Evolutionary conservation across 179 eudicot genomes (phyloP).

Genomic region (Spergularia azorica): DNA sequence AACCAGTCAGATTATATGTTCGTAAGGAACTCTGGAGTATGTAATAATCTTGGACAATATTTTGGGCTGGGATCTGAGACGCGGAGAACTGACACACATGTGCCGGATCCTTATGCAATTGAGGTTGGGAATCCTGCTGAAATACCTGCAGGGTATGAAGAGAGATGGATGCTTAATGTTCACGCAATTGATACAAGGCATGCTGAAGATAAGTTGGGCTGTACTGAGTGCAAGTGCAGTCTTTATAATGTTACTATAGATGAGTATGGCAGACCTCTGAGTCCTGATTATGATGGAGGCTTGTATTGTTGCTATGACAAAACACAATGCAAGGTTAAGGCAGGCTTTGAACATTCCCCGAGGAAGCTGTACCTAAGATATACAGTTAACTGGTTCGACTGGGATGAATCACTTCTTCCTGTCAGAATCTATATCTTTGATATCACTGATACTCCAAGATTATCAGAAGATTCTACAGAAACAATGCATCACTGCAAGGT

Average conservation of each 20-base stretch:
- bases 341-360: conserved; percentile 41
- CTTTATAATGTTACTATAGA: conserved; percentile 61
- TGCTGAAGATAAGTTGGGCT: conserved; percentile 56
- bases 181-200: conserved; percentile 85
- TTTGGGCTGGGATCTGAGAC: conserved; percentile 82
- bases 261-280: conserved; percentile 42
- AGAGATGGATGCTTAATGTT: conserved; percentile 67
- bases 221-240: conserved; percentile 79
- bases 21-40: conserved; percentile 52
- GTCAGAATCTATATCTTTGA: conserved; percentile 66
- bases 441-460: conserved; percentile 61
- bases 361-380: conserved; percentile 61
- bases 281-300: conserved; percentile 60
- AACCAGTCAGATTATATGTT: conserved; percentile 32
- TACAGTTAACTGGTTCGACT: conserved; percentile 63
- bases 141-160: conserved; percentile 67
- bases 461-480: conserved; percentile 27
- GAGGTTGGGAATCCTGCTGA: conserved; percentile 63
- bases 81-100: conserved; percentile 52
- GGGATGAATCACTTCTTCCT: conserved; percentile 61
- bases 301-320: conserved; percentile 66
- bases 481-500: conserved; percentile 48
- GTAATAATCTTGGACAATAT: conserved; percentile 43
- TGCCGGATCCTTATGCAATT: conserved; percentile 76
- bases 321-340: conserved; percentile 58